A percentile compares a stretch with the other conserved stretches of the same genome.
These are phyloP conservation scores for Scytalidium sp. DNA, from an alignment of 2,329 filamentous ascomycete species.

Conservation along the genomic window DNA sequence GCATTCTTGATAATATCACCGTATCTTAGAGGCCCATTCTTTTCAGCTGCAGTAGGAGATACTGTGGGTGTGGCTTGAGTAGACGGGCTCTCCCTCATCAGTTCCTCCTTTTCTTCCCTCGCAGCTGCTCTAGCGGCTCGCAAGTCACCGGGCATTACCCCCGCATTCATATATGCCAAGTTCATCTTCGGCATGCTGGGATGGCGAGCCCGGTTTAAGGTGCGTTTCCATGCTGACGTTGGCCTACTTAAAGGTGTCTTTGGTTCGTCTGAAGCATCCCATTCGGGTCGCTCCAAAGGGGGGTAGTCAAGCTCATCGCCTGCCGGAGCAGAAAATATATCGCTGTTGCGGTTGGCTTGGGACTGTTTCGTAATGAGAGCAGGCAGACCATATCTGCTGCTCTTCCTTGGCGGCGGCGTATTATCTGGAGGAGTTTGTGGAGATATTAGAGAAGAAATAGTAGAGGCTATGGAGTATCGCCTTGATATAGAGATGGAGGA, in stretches of 20 bases:
- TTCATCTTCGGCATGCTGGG: conserved; percentile 17
- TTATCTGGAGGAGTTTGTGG: not conserved
- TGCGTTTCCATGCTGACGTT: conserved; percentile 17
- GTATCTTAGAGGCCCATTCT: conserved; percentile 10
- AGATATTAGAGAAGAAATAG: not conserved
- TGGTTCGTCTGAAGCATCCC: conserved; percentile 4
- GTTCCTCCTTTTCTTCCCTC: not conserved
- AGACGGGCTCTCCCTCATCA: conserved; percentile 1
- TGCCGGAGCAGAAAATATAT: not conserved
- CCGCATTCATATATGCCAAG: conserved; percentile 9
- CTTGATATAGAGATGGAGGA: not conserved
- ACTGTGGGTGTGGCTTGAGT: not conserved
- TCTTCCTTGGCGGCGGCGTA: conserved; percentile 1
- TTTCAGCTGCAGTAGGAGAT: conserved; percentile 1
- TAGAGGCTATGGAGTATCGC: conserved; percentile 1
- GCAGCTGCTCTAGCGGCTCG: not conserved
- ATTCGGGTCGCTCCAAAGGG: not conserved
- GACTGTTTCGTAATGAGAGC: not conserved
- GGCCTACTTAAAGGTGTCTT: conserved; percentile 18
- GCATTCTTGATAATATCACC: conserved; percentile 17
- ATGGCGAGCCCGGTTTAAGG: conserved; percentile 16
- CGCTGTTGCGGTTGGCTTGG: not conserved
- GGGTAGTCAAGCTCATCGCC: not conserved
- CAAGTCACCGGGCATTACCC: not conserved
- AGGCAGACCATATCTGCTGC: not conserved